Conservation (phyloP, 768 basidiomycete species). For the Russula griseocarnosa region DNA sequence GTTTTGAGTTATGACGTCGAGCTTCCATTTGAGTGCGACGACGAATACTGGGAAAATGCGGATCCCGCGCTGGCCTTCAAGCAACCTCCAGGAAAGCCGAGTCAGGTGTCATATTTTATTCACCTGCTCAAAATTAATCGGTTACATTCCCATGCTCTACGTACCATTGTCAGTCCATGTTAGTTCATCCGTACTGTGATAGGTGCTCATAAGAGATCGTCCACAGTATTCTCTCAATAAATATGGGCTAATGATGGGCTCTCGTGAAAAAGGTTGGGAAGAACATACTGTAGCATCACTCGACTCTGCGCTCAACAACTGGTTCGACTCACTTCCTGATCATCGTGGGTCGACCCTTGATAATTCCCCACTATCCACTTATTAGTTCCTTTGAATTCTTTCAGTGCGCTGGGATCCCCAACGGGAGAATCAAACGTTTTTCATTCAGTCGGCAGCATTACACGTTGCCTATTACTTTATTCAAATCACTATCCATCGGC, state of each 20-base stretch:
- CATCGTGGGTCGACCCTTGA: constrained; percentile 31
- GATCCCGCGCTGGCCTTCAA: constrained; percentile 41
- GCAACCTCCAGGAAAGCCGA: constrained; percentile 60
- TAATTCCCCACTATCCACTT: neutral
- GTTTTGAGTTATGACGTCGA: constrained; percentile 29
- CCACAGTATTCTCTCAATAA: constrained; percentile 29
- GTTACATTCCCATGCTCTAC: constrained; percentile 57
- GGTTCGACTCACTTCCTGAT: constrained; percentile 42
- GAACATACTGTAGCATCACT: constrained; percentile 26
- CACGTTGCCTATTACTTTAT: constrained; percentile 42
- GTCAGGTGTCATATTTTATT: constrained; percentile 51
- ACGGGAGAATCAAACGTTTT: constrained; percentile 36
- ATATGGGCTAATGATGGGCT: constrained; percentile 9
- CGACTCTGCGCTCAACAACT: constrained; percentile 29
- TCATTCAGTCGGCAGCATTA: constrained; percentile 40
- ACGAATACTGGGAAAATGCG: constrained; percentile 26
- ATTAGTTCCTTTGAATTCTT: neutral
- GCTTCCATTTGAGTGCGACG: constrained; percentile 26
- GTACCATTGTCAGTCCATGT: constrained; percentile 49
- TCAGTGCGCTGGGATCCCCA: constrained; percentile 45
- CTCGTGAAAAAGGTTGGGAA: constrained; percentile 28
- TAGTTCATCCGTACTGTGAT: neutral
- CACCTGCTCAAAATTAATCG: constrained; percentile 53
- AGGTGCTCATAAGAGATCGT: constrained; percentile 1
- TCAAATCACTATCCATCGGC: constrained; percentile 49